phyloP scores from a whole-genome alignment of 176 grass and related monocot genomes.

The Elymus sibiricus region DNA sequence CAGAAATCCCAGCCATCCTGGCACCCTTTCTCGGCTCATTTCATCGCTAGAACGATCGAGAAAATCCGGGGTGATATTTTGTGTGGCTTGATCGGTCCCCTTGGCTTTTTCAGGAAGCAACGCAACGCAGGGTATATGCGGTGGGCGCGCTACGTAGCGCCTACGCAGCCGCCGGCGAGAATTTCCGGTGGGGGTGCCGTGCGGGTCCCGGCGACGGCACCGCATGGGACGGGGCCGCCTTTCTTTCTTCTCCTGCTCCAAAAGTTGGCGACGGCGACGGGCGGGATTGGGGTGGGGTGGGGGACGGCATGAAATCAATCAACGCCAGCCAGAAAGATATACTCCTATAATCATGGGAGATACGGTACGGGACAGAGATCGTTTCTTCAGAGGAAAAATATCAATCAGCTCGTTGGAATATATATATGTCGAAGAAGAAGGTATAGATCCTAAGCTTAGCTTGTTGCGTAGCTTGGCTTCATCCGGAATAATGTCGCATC shows the following conservation, averaged over 20 bases:
- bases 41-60: neutral
- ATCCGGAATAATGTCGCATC: neutral
- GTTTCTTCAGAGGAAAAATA: neutral
- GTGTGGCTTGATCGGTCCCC: neutral
- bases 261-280: conserved; percentile 34
- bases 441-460: neutral
- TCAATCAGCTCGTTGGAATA: neutral
- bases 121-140: neutral
- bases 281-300: neutral
- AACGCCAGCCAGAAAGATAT: neutral
- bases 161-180: conserved; percentile 9
- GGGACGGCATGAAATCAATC: neutral
- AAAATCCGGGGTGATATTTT: neutral
- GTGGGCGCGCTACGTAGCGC: conserved; percentile 12
- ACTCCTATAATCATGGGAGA: neutral
- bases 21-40: neutral
- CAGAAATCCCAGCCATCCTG: neutral
- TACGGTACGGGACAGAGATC: no score
- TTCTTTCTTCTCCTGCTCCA: neutral
- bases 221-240: neutral
- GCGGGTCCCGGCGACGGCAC: conserved; percentile 18
- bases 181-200: neutral
- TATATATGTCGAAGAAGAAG: no score
- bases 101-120: neutral
- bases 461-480: neutral